Base-by-base conservation (phyloP, 2,329 filamentous ascomycete genomes). In the Grosmannia clavigera region DNA sequence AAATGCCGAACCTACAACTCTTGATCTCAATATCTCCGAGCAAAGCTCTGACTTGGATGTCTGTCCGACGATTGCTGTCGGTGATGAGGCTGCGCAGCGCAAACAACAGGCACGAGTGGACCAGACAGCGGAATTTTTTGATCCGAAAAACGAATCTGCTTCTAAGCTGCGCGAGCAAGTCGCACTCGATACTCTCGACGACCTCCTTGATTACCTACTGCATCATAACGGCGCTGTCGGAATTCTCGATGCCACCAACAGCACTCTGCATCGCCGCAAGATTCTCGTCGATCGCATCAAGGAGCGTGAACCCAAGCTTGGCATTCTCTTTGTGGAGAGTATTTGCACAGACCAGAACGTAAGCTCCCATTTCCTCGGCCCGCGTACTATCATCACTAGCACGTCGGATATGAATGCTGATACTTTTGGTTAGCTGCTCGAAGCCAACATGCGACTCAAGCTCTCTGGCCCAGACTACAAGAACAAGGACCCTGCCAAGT, bases 381-480 rank as follows among this genome's bases (percentile, higher is more conserved):
- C 27, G 22, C 14, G 16, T 4, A 46, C 43, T 22, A 12, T 25
- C 48, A 12, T 25, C 48, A 46, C n/a, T n/a, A 9, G 25, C 38
- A 48, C 16, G 22, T 22, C 2, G 33, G 14, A 46, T 12, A 5
- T 5, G 50, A 52, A 52, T 14, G 31, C 56, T 51, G 27, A 58
- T 27, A 16, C 11, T 14, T 7, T 40, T 14, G 14, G 3, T 38
- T 46, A 58, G 72, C 77, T 97, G 31, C 79, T 97, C 46, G 92
- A 97, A 72, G 90, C 92, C 22, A 97, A 97, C 69, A 97, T 97
- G 91, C 90, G 92, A 33, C 77, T 97, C 63, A 97, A 97, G 77
- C 83, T 97, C 7, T 95, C 90, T 3, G 94, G 94, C 0, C 94
- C 94, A 0, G 94, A 99, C 72, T 99, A 99, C 76, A 90, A 87